Percentiles rank a stretch among this genome's conserved stretches.
These are phyloP conservation scores for Pseudocercospora cruenta DNA, from an alignment of 2,329 filamentous ascomycete genomes.

Conservation along the genomic window DNA sequence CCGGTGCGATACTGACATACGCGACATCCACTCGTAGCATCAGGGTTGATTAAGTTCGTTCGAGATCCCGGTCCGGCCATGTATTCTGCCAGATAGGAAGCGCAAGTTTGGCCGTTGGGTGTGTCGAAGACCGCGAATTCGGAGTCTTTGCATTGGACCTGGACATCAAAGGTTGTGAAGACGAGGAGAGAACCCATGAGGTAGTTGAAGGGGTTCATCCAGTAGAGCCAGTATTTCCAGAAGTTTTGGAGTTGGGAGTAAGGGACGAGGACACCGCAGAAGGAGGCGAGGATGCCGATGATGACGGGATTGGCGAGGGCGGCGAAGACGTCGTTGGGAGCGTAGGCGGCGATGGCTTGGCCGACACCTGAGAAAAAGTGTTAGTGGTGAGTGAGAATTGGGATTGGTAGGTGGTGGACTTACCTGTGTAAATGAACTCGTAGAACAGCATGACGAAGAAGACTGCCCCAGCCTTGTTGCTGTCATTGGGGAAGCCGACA, in stretches of 20 bases:
- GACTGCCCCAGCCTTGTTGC: slow-evolving; percentile 53
- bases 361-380: slow-evolving; percentile 46
- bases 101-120: slow-evolving; percentile 58
- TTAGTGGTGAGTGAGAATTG: not conserved
- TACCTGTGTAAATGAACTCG: slow-evolving; percentile 57
- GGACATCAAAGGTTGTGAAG: slow-evolving; percentile 47
- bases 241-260: slow-evolving; percentile 40
- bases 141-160: slow-evolving; percentile 41
- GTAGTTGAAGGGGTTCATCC: slow-evolving; percentile 49
- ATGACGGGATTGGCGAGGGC: slow-evolving; percentile 48
- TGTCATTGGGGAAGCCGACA: slow-evolving; percentile 47
- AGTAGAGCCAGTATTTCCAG: slow-evolving; percentile 48
- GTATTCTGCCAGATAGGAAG: slow-evolving; percentile 60
- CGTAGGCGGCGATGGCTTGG: slow-evolving; percentile 57
- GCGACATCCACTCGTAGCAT: slow-evolving; percentile 58
- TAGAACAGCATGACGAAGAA: slow-evolving; percentile 56
- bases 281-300: slow-evolving; percentile 38
- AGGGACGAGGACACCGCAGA: slow-evolving; percentile 42
- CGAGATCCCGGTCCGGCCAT: slow-evolving; percentile 51
- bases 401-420: not conserved
- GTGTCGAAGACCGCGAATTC: slow-evolving; percentile 53
- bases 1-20: slow-evolving; percentile 65
- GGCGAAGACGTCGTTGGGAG: slow-evolving; percentile 51
- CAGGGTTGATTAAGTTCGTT: slow-evolving; percentile 62
- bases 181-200: slow-evolving; percentile 46